Base-by-base conservation (phyloP, 805 yeast genomes). In the Kodamaea nitidulidarum region DNA sequence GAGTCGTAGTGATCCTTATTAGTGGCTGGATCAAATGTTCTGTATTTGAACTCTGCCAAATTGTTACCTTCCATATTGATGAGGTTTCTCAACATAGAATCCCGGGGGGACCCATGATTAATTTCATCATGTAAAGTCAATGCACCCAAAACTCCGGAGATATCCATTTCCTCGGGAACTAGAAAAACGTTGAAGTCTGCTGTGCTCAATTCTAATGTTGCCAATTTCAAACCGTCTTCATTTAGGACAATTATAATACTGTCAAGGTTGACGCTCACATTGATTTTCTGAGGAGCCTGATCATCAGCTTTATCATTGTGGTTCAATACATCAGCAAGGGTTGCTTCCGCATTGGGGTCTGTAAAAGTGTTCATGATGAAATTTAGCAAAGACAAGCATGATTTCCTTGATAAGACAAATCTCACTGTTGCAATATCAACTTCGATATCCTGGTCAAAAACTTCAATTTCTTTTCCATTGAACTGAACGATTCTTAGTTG, bases 311-410 rank as follows among this genome's bases (percentile, higher is more conserved):
- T 63, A 45, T 75, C 75, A 50, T 82, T 82, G 50, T 84, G 90
- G 40, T 81, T 77, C 42, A 84, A 65, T 21, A 70, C 78, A 62
- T 82, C 90, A 0, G 88, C 82, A 1, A 87, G 85, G 1, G 79
- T 65, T 31, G 77, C 60, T 4, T 76, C 76, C 1, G 84, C 81
- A 45, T 78, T 73, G 0, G 95, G 95, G 58, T 82, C 82, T 0
- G 96, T 84, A 56, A 93, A 93, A 0, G 98, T 93, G 32, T 88
- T 84, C 52, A 90, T 65, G 2, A 84, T 70, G 56, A 82, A 93
- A 56, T 88, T 91, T 46, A 91, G 61, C 10, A 93, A 64, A 1
- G 95, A 83, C 44, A 93, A 67, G 11, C 85, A 61, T 1, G 95
- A 84, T 52, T 78, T 84, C 35, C 97, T 78, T 0, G 95, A 79